Evolutionary conservation across 257 asterid genomes (phyloP), one percentile per base, ranked within the genome.

Genomic region (Przewalskia tangutica): DNA sequence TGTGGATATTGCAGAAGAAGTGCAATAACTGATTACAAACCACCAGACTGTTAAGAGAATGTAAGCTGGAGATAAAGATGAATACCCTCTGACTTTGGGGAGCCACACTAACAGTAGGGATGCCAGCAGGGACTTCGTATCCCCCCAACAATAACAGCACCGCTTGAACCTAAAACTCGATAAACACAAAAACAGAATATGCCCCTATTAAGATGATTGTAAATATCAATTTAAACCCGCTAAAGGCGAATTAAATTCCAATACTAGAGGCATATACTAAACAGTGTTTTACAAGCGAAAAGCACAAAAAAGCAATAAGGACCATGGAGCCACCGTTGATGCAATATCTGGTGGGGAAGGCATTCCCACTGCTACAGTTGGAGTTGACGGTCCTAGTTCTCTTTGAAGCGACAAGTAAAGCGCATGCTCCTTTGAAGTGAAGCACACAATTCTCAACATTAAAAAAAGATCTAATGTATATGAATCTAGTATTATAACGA

Each of bases 141-240:
- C 97, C 99, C 34, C 99, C 99, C 92, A 95, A 90, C 58, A 93
- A 91, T 73, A 93, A 81, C 82, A 95, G 83, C 82, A 93, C 99
- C 54, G 97, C 97, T 90, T 92, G 98, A 66, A 94, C 97, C 98
- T 93, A 91, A 87, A 81, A 81, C 42, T 81, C 79, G 23, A 73
- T 20, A 73, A 73, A 23, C 79, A 48, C 12, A 75, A 75, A 48
- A 13, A 46, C 7, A 73, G 34, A 73, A 20, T 1, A 6, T 75
- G 34, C 79, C 79, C 46, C 79, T 3, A 50, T 75, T 50, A 50
- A 75, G 40, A 75, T 23, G 23, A 75, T 75, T 75, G 62, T 48
- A 75, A 75, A 3, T 23, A 48, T 27, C 62, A 50, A 75, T 2
- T 6, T 11, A 70, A 70, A 70, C 36, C 32, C 58, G 46, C 7